Percentiles rank a stretch among this genome's conserved stretches.
Conservation (phyloP, 371 early-diverging fungal genomes). For the Zancudomyces culisetae region DNA sequence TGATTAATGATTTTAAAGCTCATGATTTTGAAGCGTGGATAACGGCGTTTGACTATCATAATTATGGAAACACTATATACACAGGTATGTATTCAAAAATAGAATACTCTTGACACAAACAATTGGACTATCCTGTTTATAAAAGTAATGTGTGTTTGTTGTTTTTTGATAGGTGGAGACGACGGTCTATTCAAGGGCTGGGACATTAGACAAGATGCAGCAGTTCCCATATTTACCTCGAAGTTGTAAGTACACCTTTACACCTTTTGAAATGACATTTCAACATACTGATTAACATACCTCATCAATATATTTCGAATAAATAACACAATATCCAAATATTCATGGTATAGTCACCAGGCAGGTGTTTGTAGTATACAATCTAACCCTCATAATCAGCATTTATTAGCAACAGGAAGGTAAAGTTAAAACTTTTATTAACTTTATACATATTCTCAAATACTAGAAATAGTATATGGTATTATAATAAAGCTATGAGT, state of each 20-base stretch:
- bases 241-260: neutral
- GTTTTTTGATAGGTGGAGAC: slow-evolving; percentile 28
- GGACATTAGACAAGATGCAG: slow-evolving; percentile 45
- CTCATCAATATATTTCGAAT: neutral
- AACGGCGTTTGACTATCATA: slow-evolving; percentile 60
- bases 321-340: no score
- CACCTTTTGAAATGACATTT: neutral
- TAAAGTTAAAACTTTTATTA: no score
- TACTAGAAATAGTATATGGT: no score
- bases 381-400: slow-evolving; percentile 46
- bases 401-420: slow-evolving; percentile 62
- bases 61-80: slow-evolving; percentile 6
- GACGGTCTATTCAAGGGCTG: slow-evolving; percentile 67
- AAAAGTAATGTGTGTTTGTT: neutral
- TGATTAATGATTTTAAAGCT: slow-evolving; percentile 30
- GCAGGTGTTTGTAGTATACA: slow-evolving; percentile 78
- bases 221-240: slow-evolving; percentile 8
- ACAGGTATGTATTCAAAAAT: no score
- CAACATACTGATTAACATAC: neutral
- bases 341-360: slow-evolving; percentile 23
- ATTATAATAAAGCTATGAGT: no score
- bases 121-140: neutral
- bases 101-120: no score
- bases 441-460: no score
- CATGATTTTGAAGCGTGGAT: slow-evolving; percentile 91